Evolutionary conservation across 2,329 filamentous ascomycete species (phyloP), one percentile per base, ranked within the genome.

Genomic region (Fusarium poae): DNA sequence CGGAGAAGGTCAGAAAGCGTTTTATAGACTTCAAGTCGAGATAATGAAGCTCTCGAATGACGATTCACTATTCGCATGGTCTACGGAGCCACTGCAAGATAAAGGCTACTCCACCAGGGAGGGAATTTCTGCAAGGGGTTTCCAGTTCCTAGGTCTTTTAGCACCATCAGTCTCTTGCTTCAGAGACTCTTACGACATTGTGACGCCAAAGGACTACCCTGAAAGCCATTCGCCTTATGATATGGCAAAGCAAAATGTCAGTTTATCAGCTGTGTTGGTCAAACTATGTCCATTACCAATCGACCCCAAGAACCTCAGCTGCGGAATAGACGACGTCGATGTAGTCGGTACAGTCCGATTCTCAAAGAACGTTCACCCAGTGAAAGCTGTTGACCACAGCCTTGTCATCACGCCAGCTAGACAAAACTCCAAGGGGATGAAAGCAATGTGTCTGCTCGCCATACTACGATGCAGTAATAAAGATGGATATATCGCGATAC

Each of bases 21-120:
- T 64, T 10, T 64, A 64, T 1, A 39, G 61, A 2, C 45, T 64
- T 6, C 61, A 64, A 12, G 59, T 64, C 4, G 61, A 64, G 13
- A 64, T 64, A 5, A 64, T 64, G 59, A 64, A 65, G 18, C 43
- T 40, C 8, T 64, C 61, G 6, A 64, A 58, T 2, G 61, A 64
- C 1, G 59, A 64, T 15, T 64, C 59, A 0, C 15, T 64, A 1
- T 64, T 64, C 1, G 61, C 61, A 1, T 64, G 61, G 61, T 63
- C 58, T 2, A 63, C 61, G 3, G 61, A 63, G 23, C 61, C 61
- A 7, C n/a, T 63, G 0, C 37, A 63, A 3, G 25, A 34, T 2
- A 25, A 32, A n/a, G 61, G 61, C 0, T 63, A 63, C 4, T 57
- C 61, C 2, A 25, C 51, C 0, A 44, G 44, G 1, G 32, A 57